Base-by-base conservation (phyloP, 345 rosid species). In the Eucalyptus marginata region DNA sequence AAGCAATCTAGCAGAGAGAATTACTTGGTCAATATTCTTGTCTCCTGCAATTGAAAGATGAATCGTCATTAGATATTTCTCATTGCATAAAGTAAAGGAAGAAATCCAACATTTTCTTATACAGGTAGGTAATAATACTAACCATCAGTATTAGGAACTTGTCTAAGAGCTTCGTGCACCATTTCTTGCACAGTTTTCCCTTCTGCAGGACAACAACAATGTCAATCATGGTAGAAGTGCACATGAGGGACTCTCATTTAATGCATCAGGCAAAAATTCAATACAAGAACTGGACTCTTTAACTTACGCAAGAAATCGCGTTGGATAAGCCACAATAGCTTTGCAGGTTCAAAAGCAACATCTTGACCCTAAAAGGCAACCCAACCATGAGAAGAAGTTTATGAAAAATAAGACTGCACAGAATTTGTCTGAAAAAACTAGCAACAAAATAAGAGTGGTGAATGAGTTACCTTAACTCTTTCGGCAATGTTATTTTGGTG, bases 301-400 rank as follows among this genome's bases (percentile, higher is more conserved):
- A 87, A 91, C 99, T 93, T 95, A 98, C 99, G 98, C 88, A 98
- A 93, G 94, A 98, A 98, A 93, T 98, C 99, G 54, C 99, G 99
- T 92, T 98, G 99, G 90, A 98, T 98, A 93, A 98, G 99, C 99
- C 99, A 98, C 90, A 98, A 88, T 90, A 98, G 96, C 91, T 97
- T 98, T 86, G 99, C 95, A 29, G 99, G 99, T 91, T 96, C 98
- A 91, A 98, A 98, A 87, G 99, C 99, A 92, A 98, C 95, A 93
- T 96, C 99, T 93, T 98, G 95, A 88, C 99, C 99, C 99, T 98
- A 89, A 88, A 93, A 51, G 49, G 64, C 81, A 88, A 89, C 49
- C 68, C 86, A 92, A 86, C 90, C 88, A 89, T 86, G 29, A 89
- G 87, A 89, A 88, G 89, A 59, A 59, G 66, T 49, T 79, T 80